Evolutionary conservation across 2,329 filamentous ascomycete genomes (phyloP).

Genomic region (Colletotrichum gigasporum): DNA sequence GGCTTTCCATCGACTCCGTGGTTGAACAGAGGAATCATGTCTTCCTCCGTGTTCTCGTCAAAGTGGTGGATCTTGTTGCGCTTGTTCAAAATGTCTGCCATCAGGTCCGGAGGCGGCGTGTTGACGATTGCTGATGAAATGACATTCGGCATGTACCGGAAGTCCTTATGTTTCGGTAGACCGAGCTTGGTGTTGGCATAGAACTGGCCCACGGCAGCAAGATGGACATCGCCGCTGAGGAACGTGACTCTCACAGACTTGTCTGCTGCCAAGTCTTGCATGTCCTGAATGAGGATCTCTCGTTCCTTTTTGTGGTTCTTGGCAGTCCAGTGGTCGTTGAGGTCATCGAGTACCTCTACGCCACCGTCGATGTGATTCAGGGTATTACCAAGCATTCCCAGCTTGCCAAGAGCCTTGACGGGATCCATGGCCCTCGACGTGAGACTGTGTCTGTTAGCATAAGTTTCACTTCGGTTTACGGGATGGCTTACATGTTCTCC

Average conservation of each 20-base stretch:
- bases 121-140: slow-evolving; percentile 96
- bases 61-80: slow-evolving; percentile 84
- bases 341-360: slow-evolving; percentile 88
- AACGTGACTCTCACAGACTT: slow-evolving; percentile 94
- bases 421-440: slow-evolving; percentile 89
- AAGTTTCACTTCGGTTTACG: background rate
- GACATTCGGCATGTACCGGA: slow-evolving; percentile 96
- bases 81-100: slow-evolving; percentile 93
- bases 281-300: slow-evolving; percentile 84
- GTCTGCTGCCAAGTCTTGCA: slow-evolving; percentile 92
- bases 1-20: slow-evolving; percentile 89
- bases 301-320: slow-evolving; percentile 94
- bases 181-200: slow-evolving; percentile 87
- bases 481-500: slow-evolving; percentile 69
- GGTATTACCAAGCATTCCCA: slow-evolving; percentile 81
- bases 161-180: slow-evolving; percentile 88
- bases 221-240: slow-evolving; percentile 91
- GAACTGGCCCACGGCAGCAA: slow-evolving; percentile 93
- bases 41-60: slow-evolving; percentile 84
- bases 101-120: slow-evolving; percentile 83
- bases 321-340: slow-evolving; percentile 98
- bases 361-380: slow-evolving; percentile 92
- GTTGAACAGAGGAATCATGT: slow-evolving; percentile 93
- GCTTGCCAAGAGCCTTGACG: slow-evolving; percentile 86
- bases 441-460: slow-evolving; percentile 61